Evolutionary conservation across 306 rosid species (phyloP).

Genomic region (barrel medic (Medicago truncatula)): DNA sequence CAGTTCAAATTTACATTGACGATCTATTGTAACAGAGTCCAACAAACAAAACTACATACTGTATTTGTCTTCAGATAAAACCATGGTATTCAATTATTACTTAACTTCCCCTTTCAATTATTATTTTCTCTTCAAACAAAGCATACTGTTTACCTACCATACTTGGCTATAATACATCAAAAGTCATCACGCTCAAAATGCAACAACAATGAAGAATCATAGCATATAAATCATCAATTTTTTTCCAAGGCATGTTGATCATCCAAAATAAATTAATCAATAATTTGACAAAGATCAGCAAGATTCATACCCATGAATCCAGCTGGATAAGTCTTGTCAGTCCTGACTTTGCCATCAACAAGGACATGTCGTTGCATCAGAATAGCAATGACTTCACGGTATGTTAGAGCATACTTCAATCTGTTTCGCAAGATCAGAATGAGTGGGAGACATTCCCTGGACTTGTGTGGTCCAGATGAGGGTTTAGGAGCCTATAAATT

Average conservation of each 20-base stretch:
- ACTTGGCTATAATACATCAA: not conserved
- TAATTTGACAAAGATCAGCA: too few relatives aligned
- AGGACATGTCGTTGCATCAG: slow-evolving; percentile 61
- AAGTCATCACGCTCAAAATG: not conserved
- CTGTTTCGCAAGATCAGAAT: slow-evolving; percentile 72
- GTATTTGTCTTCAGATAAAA: not conserved
- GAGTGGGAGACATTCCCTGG: slow-evolving; percentile 84
- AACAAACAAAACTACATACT: not conserved
- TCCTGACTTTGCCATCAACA: slow-evolving; percentile 11
- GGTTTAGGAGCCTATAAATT: slow-evolving; percentile 80
- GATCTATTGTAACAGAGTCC: not conserved
- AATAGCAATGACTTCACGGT: slow-evolving; percentile 82
- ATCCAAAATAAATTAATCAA: not conserved
- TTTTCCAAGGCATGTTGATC: too few relatives aligned
- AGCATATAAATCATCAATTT: not conserved
- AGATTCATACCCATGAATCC: slow-evolving; percentile 81
- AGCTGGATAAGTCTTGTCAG: slow-evolving; percentile 32
- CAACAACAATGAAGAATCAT: not conserved
- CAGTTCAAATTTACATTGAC: not conserved
- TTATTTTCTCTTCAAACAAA: too few relatives aligned
- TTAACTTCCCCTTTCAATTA: too few relatives aligned
- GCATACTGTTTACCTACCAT: too few relatives aligned
- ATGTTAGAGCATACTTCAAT: slow-evolving; percentile 76
- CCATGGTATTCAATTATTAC: not conserved
- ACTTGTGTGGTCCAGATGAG: slow-evolving; percentile 90